These are phyloP conservation scores for Blastocystis sp. DNA, from an alignment of 352 stramenopile genomes.

Conservation along the genomic window DNA sequence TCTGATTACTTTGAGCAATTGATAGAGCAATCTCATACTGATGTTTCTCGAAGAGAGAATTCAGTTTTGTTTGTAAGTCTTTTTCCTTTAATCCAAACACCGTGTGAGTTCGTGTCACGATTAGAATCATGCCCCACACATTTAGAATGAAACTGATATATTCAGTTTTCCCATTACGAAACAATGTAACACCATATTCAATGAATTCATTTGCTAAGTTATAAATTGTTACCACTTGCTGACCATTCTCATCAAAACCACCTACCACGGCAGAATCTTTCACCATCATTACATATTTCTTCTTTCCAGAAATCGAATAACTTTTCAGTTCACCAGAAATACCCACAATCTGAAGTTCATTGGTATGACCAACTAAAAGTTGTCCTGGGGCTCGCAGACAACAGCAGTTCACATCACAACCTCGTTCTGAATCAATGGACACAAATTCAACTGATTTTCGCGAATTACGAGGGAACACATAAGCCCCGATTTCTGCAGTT, in stretches of 20 bases:
- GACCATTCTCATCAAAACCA: conserved; percentile 48
- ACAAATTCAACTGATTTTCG: background rate
- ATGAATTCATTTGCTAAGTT: conserved; percentile 43
- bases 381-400: background rate
- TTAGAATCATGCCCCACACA: conserved; percentile 60
- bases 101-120: conserved; percentile 65
- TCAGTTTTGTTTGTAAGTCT: conserved; percentile 86
- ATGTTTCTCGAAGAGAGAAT: conserved; percentile 90
- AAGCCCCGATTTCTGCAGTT: background rate
- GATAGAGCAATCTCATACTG: conserved; percentile 82
- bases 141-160: conserved; percentile 17
- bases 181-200: conserved; percentile 19
- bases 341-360: background rate
- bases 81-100: conserved; percentile 88
- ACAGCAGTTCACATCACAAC: conserved; percentile 15
- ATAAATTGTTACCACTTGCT: conserved; percentile 37
- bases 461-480: background rate
- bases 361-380: background rate
- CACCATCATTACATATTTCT: conserved; percentile 13
- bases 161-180: conserved; percentile 51
- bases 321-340: background rate
- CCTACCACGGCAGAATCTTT: conserved; percentile 40
- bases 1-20: conserved; percentile 68
- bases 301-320: conserved; percentile 1
- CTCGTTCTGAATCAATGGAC: background rate